These are phyloP conservation scores for Cardamine chenopodiifolia DNA, from an alignment of 345 rosid genomes.

Conservation along the genomic window DNA sequence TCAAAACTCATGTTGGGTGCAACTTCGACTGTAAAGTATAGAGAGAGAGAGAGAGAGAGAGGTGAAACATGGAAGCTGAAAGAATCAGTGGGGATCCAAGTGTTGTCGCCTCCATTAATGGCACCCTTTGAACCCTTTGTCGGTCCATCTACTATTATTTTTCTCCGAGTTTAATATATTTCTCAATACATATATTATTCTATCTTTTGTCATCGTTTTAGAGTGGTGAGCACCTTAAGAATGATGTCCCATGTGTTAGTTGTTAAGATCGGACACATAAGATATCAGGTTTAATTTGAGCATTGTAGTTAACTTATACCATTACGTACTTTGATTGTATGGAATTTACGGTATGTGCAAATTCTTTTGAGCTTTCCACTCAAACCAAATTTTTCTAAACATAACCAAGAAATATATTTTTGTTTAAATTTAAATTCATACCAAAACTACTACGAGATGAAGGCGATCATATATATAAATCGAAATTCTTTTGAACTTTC, in stretches of 20 bases:
- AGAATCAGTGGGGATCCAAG: conserved; percentile 72
- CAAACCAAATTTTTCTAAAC: conserved; percentile 4
- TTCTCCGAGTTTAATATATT: conserved; percentile 23
- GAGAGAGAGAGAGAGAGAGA: conserved; percentile 43
- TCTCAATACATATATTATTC: conserved; percentile 7
- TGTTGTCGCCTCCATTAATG: conserved; percentile 85
- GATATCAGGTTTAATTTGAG: conserved; percentile 20
- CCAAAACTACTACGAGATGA: conserved; percentile 16
- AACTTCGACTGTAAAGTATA: conserved; percentile 44
- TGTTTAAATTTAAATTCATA: conserved; percentile 7
- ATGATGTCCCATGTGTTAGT: conserved; percentile 42
- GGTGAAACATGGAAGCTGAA: conserved; percentile 55
- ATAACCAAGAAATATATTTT: conserved; percentile 12
- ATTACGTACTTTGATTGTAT: background rate
- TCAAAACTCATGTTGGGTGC: conserved; percentile 43
- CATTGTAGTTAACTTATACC: conserved; percentile 15
- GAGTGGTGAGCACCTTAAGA: conserved; percentile 33
- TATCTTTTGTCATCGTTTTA: conserved; percentile 26
- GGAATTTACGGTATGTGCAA: background rate
- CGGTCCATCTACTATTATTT: conserved; percentile 56
- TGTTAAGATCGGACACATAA: conserved; percentile 20
- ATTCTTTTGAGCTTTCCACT: background rate
- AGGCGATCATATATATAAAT: background rate
- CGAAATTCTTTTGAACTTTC: no score
- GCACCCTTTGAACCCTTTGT: conserved; percentile 72